phyloP scores from a whole-genome alignment of 148 eudicot species.

The Rhododendron ferrugineum region DNA sequence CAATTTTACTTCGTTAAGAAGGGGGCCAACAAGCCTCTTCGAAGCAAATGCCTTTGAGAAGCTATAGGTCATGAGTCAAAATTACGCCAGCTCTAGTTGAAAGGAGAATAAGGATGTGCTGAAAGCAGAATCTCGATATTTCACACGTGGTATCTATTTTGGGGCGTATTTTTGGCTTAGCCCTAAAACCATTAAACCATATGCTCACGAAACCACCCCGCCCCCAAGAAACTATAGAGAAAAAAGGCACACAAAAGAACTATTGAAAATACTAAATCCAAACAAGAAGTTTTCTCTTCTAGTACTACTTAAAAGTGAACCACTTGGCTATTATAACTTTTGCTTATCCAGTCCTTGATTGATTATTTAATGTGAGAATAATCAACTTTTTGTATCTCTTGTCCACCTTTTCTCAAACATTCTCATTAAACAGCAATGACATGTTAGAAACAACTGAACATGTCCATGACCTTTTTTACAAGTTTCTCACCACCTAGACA shows the following conservation, averaged over 20 bases:
- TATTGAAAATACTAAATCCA: background rate
- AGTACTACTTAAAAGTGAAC: background rate
- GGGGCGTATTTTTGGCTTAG: background rate
- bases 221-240: background rate
- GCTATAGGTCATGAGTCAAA: background rate
- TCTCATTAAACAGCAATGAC: background rate
- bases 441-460: background rate
- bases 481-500: background rate
- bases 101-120: background rate
- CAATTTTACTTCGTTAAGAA: background rate
- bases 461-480: background rate
- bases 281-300: background rate
- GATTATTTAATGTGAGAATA: background rate
- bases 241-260: background rate
- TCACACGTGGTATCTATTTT: background rate
- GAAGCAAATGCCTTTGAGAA: background rate
- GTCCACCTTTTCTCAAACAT: conserved; percentile 19
- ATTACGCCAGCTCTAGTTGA: background rate
- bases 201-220: no score
- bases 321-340: background rate
- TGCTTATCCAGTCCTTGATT: background rate
- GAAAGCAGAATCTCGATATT: background rate
- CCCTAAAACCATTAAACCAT: background rate
- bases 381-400: conserved; percentile 15
- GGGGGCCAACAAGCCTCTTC: background rate